Conservation (phyloP, 257 asterid species). For the Forsythia viridissima region DNA sequence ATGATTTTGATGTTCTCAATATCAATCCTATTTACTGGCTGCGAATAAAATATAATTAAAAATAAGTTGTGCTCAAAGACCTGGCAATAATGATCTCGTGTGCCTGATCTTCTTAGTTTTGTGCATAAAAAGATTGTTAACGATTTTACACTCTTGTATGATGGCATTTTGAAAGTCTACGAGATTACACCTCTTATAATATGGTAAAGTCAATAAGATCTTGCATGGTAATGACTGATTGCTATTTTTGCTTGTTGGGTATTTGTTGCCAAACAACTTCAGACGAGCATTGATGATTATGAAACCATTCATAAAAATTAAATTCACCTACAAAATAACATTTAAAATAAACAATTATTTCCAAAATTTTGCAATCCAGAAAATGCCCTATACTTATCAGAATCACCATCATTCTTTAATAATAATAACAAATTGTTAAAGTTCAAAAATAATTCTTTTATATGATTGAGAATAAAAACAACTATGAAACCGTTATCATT, state of each 20-base stretch:
- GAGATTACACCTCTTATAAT: neutral
- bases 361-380: no score
- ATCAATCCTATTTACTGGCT: neutral
- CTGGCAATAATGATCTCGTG: neutral
- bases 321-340: no score
- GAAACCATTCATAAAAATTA: no score
- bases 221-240: neutral
- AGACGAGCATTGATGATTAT: no score
- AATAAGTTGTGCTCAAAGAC: neutral
- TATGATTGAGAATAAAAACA: no score
- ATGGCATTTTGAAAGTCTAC: neutral
- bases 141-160: neutral
- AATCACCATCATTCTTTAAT: no score
- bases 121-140: neutral
- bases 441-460: no score
- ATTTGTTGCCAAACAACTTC: neutral
- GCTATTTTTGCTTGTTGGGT: neutral
- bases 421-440: no score
- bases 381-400: no score
- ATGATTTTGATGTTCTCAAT: neutral
- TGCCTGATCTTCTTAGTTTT: neutral
- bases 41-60: neutral
- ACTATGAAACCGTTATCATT: no score
- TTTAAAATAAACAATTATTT: no score
- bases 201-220: neutral